Percentiles rank a stretch among this genome's conserved stretches.
phyloP scores from a whole-genome alignment of 306 rosid genomes.

The Citrullus colocynthis region DNA sequence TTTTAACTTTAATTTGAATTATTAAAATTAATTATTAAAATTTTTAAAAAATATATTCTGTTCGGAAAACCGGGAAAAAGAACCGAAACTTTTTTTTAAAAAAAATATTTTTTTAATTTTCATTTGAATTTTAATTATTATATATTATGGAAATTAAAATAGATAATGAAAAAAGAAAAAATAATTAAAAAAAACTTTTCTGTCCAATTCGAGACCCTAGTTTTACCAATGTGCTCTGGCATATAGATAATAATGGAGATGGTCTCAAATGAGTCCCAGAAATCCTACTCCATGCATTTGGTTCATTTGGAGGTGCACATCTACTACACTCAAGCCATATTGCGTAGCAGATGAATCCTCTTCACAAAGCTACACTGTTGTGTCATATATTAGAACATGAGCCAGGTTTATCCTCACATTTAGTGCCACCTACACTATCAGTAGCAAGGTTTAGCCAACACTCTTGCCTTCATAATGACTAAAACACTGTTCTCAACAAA shows the following conservation, averaged over 20 bases:
- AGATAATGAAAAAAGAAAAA: too few relatives aligned
- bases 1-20: too few relatives aligned
- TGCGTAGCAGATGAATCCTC: constrained; percentile 61
- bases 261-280: constrained; percentile 54
- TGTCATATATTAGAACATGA: constrained; percentile 45
- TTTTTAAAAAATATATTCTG: too few relatives aligned
- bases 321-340: constrained; percentile 48
- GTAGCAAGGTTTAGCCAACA: constrained; percentile 3
- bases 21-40: too few relatives aligned
- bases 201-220: too few relatives aligned
- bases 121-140: too few relatives aligned
- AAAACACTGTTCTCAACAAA: not conserved
- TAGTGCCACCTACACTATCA: constrained; percentile 50
- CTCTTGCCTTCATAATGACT: not conserved
- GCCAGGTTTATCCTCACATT: constrained; percentile 50
- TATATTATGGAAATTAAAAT: too few relatives aligned
- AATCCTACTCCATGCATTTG: constrained; percentile 49
- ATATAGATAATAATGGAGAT: constrained; percentile 33
- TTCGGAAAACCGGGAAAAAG: too few relatives aligned
- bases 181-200: too few relatives aligned
- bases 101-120: too few relatives aligned
- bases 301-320: constrained; percentile 49
- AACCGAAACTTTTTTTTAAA: too few relatives aligned
- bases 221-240: constrained; percentile 24
- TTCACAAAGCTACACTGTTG: constrained; percentile 56